Base-by-base conservation (phyloP, 768 basidiomycete species). In the Panaeolus papilionaceus region DNA sequence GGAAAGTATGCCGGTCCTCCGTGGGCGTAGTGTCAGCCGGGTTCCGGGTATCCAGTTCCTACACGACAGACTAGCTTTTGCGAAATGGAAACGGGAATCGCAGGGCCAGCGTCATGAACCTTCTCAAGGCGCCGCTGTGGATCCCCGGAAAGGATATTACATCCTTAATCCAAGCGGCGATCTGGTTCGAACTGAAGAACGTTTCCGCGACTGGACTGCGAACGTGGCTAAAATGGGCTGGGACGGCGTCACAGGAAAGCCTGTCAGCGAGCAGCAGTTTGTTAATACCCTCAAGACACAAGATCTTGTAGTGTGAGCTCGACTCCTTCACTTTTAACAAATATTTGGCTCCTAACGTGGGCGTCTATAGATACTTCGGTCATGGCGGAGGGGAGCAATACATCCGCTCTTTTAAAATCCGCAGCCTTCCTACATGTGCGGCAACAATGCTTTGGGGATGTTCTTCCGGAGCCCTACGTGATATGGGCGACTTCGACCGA, bases 401-500 rank as follows among this genome's bases (percentile, higher is more conserved):
- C 73, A 84, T 94, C 7, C 91, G 94, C 2, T 94, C 95, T 2
- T 91, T 93, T 76, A 92, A 91, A 73, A 88, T 99, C 64, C 85
- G 94, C 8, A 86, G 91, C 67, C 83, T 99, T 39, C 85, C 87
- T 0, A 84, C 85, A n/a, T 99, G 98, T 75, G 96, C 98, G 7
- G 91, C 92, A 14, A 92, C 93, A 1, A 96, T 99, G 94, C 86
- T 99, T 3, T 99, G 97, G 98, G 98, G 98, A 0, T 99, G 98
- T 82, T 99, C 98, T 0, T 98, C 96, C 0, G 98, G 97, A 10
- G 80, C 87, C 1, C 77, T 99, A 69, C 85, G 86, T 65, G 94
- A 97, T 61, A 94, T 94, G 89, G 98, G 98, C 3, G 95, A 98
- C 71, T 96, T 96, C 73, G 98, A 99, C 74, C 85, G 94, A 10